Conservation (phyloP, 2,329 filamentous ascomycete genomes). For the Aspergillus japonicus region DNA sequence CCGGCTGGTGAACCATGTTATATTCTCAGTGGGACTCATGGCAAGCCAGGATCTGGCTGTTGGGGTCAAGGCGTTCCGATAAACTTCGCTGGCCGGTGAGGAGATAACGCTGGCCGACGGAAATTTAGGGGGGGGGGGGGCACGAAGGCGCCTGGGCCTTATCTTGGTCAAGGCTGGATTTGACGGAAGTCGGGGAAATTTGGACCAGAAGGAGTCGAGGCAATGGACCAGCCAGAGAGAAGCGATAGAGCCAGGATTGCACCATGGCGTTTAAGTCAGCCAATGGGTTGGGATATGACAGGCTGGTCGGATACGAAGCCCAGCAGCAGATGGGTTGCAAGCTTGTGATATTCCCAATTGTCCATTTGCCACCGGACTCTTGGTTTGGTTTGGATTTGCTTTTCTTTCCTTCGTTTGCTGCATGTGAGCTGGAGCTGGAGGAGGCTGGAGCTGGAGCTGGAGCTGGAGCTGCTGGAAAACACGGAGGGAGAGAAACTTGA, state of each 20-base stretch:
- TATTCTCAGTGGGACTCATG: constrained; percentile 1
- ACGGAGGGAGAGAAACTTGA: neutral
- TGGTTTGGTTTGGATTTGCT: neutral
- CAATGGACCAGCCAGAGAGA: constrained; percentile 15
- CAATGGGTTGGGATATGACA: constrained; percentile 1
- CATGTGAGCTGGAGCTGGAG: neutral
- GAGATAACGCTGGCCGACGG: constrained; percentile 2
- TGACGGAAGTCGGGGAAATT: constrained; percentile 1
- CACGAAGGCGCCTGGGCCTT: constrained; percentile 1
- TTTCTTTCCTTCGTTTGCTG: neutral
- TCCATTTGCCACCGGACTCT: neutral
- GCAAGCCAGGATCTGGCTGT: neutral
- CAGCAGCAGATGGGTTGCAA: neutral
- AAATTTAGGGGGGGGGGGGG: neutral
- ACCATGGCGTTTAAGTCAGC: constrained; percentile 4
- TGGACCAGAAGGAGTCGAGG: constrained; percentile 5
- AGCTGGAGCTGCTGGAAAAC: neutral
- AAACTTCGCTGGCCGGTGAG: constrained; percentile 3
- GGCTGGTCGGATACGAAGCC: constrained; percentile 2
- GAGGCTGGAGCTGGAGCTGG: neutral
- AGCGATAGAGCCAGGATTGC: constrained; percentile 12
- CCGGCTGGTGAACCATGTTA: constrained; percentile 3
- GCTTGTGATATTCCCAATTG: constrained; percentile 2
- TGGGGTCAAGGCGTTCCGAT: constrained; percentile 5
- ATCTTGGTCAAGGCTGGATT: constrained; percentile 5